phyloP scores from a whole-genome alignment of 192 early-diverging fungal species.

The Coemansia sp. region DNA sequence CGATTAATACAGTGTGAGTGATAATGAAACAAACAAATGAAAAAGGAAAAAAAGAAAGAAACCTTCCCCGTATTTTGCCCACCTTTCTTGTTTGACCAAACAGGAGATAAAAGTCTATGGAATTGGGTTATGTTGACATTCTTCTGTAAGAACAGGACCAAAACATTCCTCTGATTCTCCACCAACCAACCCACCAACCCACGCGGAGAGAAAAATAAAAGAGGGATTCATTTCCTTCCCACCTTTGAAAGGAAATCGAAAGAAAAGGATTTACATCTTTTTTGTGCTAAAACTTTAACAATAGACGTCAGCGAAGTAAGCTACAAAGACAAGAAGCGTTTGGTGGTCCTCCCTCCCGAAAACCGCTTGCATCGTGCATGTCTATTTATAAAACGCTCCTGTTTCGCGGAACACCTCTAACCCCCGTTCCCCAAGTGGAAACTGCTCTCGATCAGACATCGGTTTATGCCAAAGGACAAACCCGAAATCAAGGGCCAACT shows the following conservation, averaged over 20 bases:
- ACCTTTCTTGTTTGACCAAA: no score
- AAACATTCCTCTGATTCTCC: neutral
- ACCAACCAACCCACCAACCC: no score
- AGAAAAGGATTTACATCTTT: neutral
- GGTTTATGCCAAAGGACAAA: no score
- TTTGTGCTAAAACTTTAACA: no score
- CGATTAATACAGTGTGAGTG: constrained; percentile 3
- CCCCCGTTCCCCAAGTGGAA: no score
- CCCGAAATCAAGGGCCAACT: no score
- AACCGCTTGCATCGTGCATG: neutral
- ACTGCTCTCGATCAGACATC: no score
- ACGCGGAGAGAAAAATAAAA: no score
- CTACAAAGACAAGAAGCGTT: neutral
- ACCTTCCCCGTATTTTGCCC: neutral
- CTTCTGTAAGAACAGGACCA: neutral
- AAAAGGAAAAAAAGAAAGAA: neutral
- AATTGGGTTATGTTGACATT: neutral
- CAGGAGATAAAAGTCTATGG: no score
- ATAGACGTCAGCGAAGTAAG: no score
- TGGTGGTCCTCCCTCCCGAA: neutral
- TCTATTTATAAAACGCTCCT: neutral
- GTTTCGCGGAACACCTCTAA: neutral
- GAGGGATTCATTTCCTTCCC: neutral
- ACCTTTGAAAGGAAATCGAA: neutral
- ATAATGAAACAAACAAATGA: neutral